Percentiles rank a stretch among this genome's conserved stretches.
phyloP scores from a whole-genome alignment of 441 rosid species.

The Adansonia gregorii region DNA sequence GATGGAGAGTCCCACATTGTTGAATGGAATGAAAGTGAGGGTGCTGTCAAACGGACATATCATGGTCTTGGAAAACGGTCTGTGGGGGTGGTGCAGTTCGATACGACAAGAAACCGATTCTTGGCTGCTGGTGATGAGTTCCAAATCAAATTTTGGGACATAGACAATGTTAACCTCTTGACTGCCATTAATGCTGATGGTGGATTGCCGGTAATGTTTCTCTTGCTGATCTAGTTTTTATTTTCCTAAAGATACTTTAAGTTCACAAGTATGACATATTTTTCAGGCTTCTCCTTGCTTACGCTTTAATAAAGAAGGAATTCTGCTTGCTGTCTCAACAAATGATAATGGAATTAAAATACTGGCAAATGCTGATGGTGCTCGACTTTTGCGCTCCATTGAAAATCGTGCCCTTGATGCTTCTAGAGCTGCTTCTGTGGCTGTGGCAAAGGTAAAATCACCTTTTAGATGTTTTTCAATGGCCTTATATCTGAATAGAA shows the following conservation, averaged over 20 bases:
- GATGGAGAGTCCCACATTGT: too few species aligned
- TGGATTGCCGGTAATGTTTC: neutral
- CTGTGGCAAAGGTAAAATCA: neutral
- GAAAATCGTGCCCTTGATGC: neutral
- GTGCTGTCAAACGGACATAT: too few species aligned
- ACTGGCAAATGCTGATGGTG: neutral
- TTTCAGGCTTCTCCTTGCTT: neutral
- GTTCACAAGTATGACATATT: neutral
- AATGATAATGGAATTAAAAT: conserved; percentile 1
- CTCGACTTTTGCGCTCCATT: neutral
- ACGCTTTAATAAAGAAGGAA: neutral
- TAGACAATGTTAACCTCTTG: neutral
- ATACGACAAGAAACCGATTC: too few species aligned
- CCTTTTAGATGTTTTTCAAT: too few species aligned
- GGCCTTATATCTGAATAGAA: too few species aligned
- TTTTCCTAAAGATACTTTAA: too few species aligned
- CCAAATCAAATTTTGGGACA: too few species aligned
- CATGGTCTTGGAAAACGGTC: too few species aligned
- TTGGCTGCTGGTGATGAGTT: too few species aligned
- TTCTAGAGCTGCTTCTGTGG: neutral
- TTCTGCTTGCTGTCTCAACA: neutral
- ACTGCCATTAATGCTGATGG: neutral
- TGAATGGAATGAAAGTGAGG: too few species aligned
- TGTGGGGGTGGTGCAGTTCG: too few species aligned
- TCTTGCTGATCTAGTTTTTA: too few species aligned